Conservation (phyloP, 2,329 filamentous ascomycete genomes). For the Alternaria burnsii region DNA sequence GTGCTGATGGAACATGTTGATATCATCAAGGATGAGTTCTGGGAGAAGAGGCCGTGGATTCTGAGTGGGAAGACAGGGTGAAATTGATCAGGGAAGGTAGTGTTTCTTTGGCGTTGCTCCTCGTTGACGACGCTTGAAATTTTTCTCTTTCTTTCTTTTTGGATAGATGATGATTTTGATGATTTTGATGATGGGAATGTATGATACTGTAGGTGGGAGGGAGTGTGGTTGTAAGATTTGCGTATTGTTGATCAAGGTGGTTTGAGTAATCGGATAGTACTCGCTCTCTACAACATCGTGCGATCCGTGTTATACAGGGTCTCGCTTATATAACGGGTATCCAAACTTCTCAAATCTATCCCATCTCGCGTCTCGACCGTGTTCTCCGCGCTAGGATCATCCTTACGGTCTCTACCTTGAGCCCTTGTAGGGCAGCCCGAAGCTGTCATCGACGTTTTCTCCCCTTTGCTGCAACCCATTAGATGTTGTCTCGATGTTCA, state of each 20-base stretch:
- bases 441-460: background rate
- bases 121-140: background rate
- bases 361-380: background rate
- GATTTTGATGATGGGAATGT: background rate
- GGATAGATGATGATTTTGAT: background rate
- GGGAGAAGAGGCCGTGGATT: slow-evolving; percentile 83
- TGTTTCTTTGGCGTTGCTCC: background rate
- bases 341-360: background rate
- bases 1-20: slow-evolving; percentile 88
- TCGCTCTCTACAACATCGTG: background rate
- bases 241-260: background rate
- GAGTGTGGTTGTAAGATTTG: background rate
- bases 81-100: background rate
- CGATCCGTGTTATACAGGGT: background rate
- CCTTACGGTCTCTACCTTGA: background rate
- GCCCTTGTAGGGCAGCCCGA: background rate
- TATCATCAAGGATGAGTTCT: slow-evolving; percentile 95
- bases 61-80: slow-evolving; percentile 50
- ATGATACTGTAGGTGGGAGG: background rate
- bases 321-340: background rate
- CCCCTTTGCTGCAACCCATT: background rate
- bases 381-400: background rate
- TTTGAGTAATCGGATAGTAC: background rate
- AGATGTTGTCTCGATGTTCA: background rate
- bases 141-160: slow-evolving; percentile 6